Evolutionary conservation across 148 eudicot species (phyloP).

Genomic region (Chenopodium album): DNA sequence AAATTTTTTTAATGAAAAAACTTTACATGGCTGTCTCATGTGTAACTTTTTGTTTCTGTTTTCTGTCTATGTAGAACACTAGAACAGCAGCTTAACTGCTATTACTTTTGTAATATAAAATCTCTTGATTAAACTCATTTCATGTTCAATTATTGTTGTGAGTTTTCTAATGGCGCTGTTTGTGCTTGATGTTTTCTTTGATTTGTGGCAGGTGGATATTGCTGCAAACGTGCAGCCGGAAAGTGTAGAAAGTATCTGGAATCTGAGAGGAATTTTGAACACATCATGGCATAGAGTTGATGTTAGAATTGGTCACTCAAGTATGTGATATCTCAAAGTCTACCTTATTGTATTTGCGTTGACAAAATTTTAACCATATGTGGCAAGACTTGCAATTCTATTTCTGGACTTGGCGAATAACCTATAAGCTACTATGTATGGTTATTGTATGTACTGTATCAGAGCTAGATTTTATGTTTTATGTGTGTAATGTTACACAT

Average conservation of each 20-base stretch:
- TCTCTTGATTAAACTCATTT: neutral
- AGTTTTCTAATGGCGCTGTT: neutral
- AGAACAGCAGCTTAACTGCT: neutral
- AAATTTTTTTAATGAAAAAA: neutral
- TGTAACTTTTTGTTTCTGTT: neutral
- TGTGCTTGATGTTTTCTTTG: neutral
- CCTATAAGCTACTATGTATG: neutral
- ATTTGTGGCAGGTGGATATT: conserved; percentile 61
- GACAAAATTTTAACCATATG: neutral
- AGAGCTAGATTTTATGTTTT: neutral
- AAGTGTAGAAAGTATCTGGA: conserved; percentile 77
- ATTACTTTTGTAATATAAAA: too few species aligned
- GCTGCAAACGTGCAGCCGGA: conserved; percentile 92
- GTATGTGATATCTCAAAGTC: conserved; percentile 33
- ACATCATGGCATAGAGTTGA: conserved; percentile 95
- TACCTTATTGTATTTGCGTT: neutral
- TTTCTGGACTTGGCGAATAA: neutral
- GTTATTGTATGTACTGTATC: neutral
- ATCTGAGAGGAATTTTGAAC: conserved; percentile 87
- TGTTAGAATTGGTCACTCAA: conserved; percentile 69
- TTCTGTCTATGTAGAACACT: neutral
- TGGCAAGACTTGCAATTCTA: too few species aligned
- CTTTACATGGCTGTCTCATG: neutral
- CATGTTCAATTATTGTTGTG: conserved; percentile 2
- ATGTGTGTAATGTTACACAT: neutral